phyloP scores from a whole-genome alignment of 2,329 filamentous ascomycete genomes.

The Aureobasidium sp. region DNA sequence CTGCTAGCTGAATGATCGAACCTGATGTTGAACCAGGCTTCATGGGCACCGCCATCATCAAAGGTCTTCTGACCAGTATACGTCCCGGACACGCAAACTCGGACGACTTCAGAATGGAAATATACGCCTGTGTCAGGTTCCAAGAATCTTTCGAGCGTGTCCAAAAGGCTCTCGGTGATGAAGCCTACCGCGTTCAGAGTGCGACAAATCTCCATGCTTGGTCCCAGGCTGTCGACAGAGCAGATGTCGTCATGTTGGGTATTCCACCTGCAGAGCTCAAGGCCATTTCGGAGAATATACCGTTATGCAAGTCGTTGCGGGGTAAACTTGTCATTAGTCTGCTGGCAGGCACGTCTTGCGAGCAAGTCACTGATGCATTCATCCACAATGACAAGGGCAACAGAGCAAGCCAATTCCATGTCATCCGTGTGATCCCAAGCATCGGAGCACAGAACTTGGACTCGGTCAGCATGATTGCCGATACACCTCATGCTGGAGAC shows the following conservation, averaged over 20 bases:
- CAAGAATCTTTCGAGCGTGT: neutral
- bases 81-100: neutral
- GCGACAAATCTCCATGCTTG: neutral
- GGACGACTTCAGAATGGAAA: neutral
- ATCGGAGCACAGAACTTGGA: constrained; percentile 18
- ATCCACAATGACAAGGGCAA: neutral
- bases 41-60: constrained; percentile 20
- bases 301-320: constrained; percentile 14
- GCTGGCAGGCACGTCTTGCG: constrained; percentile 18
- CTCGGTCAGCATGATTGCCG: constrained; percentile 20
- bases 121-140: constrained; percentile 11
- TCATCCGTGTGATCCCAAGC: constrained; percentile 20
- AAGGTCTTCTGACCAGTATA: constrained; percentile 15
- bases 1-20: neutral
- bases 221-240: constrained; percentile 10
- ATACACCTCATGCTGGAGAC: constrained; percentile 10
- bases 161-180: neutral
- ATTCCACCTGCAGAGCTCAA: constrained; percentile 18
- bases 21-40: constrained; percentile 15
- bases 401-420: constrained; percentile 12
- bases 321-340: constrained; percentile 20
- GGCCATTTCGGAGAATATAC: constrained; percentile 10
- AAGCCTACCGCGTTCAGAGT: neutral
- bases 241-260: constrained; percentile 19
- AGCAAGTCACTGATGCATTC: constrained; percentile 15